phyloP scores from a whole-genome alignment of 371 early-diverging fungal genomes.

The Rhizopus delemar region DNA sequence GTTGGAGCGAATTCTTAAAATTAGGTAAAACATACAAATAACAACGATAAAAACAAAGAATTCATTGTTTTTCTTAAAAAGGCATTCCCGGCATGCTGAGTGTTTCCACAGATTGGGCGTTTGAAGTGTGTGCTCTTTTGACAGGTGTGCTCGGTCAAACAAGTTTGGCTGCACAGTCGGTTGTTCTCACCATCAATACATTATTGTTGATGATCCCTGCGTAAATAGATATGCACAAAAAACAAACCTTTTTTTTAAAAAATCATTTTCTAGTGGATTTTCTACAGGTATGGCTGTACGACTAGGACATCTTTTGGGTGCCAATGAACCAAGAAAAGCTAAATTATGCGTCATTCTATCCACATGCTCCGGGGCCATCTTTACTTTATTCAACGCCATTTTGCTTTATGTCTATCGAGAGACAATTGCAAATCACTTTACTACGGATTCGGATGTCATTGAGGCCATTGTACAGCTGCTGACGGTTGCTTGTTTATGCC shows the following conservation, averaged over 20 bases:
- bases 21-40: slow-evolving; percentile 28
- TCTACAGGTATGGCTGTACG: slow-evolving; percentile 37
- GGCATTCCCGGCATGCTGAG: slow-evolving; percentile 54
- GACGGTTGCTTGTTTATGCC: slow-evolving; percentile 76
- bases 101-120: slow-evolving; percentile 51
- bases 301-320: slow-evolving; percentile 45
- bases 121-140: slow-evolving; percentile 50
- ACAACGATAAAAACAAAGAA: background rate
- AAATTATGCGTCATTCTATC: slow-evolving; percentile 28
- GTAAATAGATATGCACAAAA: slow-evolving; percentile 16
- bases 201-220: slow-evolving; percentile 42
- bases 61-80: slow-evolving; percentile 6
- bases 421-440: slow-evolving; percentile 39
- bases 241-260: background rate
- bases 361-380: slow-evolving; percentile 13
- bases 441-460: slow-evolving; percentile 53
- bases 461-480: slow-evolving; percentile 53
- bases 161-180: slow-evolving; percentile 47
- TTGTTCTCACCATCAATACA: slow-evolving; percentile 33
- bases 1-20: slow-evolving; percentile 44
- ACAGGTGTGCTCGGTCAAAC: slow-evolving; percentile 45
- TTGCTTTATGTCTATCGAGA: slow-evolving; percentile 25
- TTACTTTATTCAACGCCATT: slow-evolving; percentile 24
- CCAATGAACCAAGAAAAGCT: slow-evolving; percentile 29
- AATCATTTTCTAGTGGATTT: slow-evolving; percentile 27